phyloP scores from a whole-genome alignment of 2,329 filamentous ascomycete genomes.

The Fusarium sulawesiense region DNA sequence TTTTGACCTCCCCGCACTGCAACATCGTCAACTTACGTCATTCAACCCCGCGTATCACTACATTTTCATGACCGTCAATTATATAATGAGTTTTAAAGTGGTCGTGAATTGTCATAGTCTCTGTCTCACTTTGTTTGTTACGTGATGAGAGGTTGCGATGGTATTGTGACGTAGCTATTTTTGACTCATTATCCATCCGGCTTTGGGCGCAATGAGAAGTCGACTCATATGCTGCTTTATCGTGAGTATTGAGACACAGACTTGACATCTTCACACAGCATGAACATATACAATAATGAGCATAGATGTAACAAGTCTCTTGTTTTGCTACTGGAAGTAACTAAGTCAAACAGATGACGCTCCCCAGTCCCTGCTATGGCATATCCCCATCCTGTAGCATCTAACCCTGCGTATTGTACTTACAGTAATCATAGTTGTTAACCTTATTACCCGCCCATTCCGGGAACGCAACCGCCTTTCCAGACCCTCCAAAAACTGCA shows the following conservation, averaged over 20 bases:
- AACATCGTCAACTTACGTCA: neutral
- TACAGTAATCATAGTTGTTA: conserved; percentile 11
- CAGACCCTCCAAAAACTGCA: conserved; percentile 65
- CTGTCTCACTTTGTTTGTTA: no score
- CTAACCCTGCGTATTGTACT: neutral
- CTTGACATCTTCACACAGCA: neutral
- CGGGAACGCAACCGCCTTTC: conserved; percentile 57
- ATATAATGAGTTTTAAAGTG: neutral
- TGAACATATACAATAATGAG: neutral
- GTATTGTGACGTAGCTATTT: neutral
- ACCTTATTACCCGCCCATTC: conserved; percentile 65
- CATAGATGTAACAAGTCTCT: neutral
- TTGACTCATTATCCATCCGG: no score
- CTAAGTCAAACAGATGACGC: no score
- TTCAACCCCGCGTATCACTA: neutral
- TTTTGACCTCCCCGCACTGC: neutral
- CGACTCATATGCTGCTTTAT: accelerated
- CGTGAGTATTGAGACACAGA: accelerated
- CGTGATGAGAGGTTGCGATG: accelerated
- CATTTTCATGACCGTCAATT: no score
- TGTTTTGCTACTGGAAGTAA: neutral
- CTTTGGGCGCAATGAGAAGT: neutral
- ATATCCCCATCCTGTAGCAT: neutral
- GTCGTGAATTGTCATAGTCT: neutral
- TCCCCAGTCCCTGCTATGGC: neutral